Evolutionary conservation across 768 basidiomycete genomes (phyloP), one percentile per base, ranked within the genome.

Genomic region (Pleurotus tuoliensis): DNA sequence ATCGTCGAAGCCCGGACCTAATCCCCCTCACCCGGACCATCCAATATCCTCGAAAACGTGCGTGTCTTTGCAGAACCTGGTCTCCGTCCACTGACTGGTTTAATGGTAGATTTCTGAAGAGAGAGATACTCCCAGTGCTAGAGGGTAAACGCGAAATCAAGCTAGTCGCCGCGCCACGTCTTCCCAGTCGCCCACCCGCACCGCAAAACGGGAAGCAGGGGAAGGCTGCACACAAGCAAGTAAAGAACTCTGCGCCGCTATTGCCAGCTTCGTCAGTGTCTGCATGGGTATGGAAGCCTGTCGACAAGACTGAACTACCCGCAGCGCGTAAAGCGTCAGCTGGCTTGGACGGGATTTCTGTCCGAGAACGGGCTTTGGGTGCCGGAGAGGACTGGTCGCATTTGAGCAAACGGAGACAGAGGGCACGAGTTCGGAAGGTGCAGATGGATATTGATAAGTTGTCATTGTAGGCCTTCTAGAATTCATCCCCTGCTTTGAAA

Each of bases 31-130:
- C 50, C 66, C 75, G 0, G 71, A 75, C 7, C 78, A 85, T 59
- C 74, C 76, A 5, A 67, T 88, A 47, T 76, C 80, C 16, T 88
- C 87, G 12, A 70, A 84, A 55, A 71, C 64, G 86, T 82, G 56
- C 46, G 75, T 70, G 16, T 18, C 15, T 15, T 37, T 43, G 46
- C 7, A 15, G 41, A 13, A 16, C 30, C 8, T 34, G 30, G 30
- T n/a, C 16, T 12, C 18, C 27, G 13, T 44, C 18, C 37, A 20
- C 16, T 16, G 9, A 27, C 45, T 53, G 30, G 53, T 34, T 13
- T n/a, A 34, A 20, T 25, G 13, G 11, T 56, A 86, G 85, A 24
- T 86, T 82, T 62, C 67, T 88, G 40, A 87, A 86, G 66, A 72
- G 62, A 16, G 66, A 72, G 12, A 70, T 88, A 5, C 71, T 88